A percentile compares a stretch with the other conserved stretches of the same genome.
These are phyloP conservation scores for Ramaria rubella DNA, from an alignment of 768 basidiomycete genomes.

Conservation along the genomic window DNA sequence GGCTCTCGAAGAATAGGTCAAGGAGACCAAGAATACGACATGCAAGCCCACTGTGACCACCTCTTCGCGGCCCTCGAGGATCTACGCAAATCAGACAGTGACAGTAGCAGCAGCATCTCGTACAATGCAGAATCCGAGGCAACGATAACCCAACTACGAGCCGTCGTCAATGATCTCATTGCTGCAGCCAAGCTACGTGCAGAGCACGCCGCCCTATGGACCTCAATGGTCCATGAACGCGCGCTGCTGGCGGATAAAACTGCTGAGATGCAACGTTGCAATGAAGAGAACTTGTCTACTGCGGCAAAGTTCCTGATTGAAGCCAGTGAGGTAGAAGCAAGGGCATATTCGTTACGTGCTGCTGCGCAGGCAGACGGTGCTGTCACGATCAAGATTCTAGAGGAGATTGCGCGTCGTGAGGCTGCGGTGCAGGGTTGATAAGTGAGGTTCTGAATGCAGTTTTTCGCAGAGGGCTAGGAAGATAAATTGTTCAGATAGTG, in stretches of 20 bases:
- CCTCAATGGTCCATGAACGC: not conserved
- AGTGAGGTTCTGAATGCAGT: no score
- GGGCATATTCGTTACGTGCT: not conserved
- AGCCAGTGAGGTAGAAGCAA: not conserved
- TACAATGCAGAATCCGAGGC: no score
- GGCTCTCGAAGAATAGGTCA: no score
- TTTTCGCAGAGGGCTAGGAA: no score
- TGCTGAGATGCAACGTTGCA: not conserved
- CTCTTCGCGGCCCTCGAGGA: not conserved
- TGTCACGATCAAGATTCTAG: not conserved
- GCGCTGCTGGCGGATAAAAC: not conserved
- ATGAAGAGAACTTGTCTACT: not conserved
- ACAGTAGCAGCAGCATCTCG: not conserved
- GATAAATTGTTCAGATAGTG: no score
- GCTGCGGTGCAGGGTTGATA: no score
- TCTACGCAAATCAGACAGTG: not conserved
- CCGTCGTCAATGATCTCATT: not conserved
- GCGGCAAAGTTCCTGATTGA: not conserved
- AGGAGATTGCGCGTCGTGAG: not conserved
- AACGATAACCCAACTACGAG: not conserved
- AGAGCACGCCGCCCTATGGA: not conserved
- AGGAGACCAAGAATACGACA: no score
- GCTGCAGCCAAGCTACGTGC: not conserved
- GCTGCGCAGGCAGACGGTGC: not conserved
- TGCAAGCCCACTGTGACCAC: not conserved